Evolutionary conservation across 106 monocot genomes (phyloP), one percentile per base, ranked within the genome.

Genomic region (Posidonia australis): DNA sequence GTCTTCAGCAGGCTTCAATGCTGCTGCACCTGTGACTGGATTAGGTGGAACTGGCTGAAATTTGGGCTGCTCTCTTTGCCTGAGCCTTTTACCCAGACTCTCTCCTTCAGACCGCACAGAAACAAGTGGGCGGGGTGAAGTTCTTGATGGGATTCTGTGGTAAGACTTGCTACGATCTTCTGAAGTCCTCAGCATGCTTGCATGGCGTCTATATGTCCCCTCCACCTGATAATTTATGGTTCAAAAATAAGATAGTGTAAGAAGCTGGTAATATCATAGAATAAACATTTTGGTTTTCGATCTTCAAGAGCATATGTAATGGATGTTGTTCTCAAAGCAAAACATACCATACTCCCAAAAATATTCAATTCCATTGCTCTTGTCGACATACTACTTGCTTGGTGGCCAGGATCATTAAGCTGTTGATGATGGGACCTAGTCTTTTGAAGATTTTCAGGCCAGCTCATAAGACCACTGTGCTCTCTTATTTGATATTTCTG

Each of bases 271-370:
- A 31, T 28, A 58, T 26, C 58, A 16, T 26, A 17, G 28, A 28
- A 16, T 13, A 13, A 30, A 26, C 16, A 27, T 30, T 26, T 14
- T 14, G 27, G 2, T 2, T 49, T 49, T 49, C 13, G 0, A 51
- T 51, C 13, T 29, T 58, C 58, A 16, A n/a, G 36, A 13, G 67
- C 72, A n/a, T n/a, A n/a, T n/a, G n/a, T n/a, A n/a, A n/a, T n/a
- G n/a, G n/a, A n/a, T n/a, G n/a, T n/a, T n/a, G n/a, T n/a, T n/a
- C n/a, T n/a, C n/a, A n/a, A n/a, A n/a, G n/a, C n/a, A n/a, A n/a
- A n/a, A n/a, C n/a, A 18, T 51, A 96, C 94, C 86, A 72, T 83
- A 78, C 90, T 84, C 22, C 96, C 96, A 46, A 87, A 98, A 31
- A 90, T 81, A 78, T 87, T 90, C 54, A 98, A 68, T 63, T 90